phyloP scores from a whole-genome alignment of 192 early-diverging fungal species.

The Backusella mclennaniae region DNA sequence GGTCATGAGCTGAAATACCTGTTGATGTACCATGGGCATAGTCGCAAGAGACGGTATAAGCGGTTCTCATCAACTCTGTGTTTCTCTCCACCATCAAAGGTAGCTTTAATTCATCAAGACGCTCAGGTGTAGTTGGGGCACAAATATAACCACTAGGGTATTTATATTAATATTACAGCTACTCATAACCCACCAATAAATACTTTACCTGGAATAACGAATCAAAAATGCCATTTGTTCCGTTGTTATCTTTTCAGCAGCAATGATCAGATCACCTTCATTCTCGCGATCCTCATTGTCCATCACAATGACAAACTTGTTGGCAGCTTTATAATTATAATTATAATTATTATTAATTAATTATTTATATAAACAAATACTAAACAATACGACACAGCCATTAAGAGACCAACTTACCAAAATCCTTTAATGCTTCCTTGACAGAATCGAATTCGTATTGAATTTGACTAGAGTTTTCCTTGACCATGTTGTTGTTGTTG shows the following conservation, averaged over 20 bases:
- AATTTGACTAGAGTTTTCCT: background rate
- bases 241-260: conserved; percentile 89
- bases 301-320: conserved; percentile 89
- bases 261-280: conserved; percentile 98
- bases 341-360: background rate
- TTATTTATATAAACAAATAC: background rate
- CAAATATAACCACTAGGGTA: conserved; percentile 84
- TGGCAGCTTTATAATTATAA: conserved; percentile 50
- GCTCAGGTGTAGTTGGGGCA: conserved; percentile 73
- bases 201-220: conserved; percentile 79
- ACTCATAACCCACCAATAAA: background rate
- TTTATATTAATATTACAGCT: background rate
- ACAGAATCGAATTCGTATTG: conserved; percentile 25
- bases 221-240: conserved; percentile 96
- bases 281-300: conserved; percentile 99
- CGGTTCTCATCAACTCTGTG: conserved; percentile 91
- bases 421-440: conserved; percentile 62
- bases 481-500: background rate
- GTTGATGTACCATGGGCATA: conserved; percentile 85
- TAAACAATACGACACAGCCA: background rate
- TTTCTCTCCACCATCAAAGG: conserved; percentile 96
- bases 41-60: conserved; percentile 93
- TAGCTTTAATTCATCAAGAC: conserved; percentile 81
- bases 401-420: conserved; percentile 44
- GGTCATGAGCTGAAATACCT: conserved; percentile 95